Percentiles rank a stretch among this genome's conserved stretches.
These are phyloP conservation scores for Larix kaempferi DNA, from an alignment of 75 land plant genomes.

Conservation along the genomic window DNA sequence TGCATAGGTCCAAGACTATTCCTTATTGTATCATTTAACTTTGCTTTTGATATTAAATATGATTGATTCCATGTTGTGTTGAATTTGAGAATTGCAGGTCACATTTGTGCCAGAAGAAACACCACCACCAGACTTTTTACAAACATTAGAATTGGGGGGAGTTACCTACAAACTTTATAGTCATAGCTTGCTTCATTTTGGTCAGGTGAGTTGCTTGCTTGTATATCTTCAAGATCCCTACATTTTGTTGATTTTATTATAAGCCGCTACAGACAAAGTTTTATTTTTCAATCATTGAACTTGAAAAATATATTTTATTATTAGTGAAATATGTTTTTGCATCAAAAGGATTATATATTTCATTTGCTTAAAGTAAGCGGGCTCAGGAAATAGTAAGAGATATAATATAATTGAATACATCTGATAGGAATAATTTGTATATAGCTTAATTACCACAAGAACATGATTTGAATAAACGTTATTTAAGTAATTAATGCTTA, in stretches of 20 bases:
- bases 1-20: too few species aligned
- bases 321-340: not conserved
- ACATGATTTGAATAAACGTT: too few species aligned
- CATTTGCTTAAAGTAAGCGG: not conserved
- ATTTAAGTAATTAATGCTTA: too few species aligned
- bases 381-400: not conserved
- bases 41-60: conserved; percentile 1
- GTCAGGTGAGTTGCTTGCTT: conserved; percentile 56
- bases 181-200: conserved; percentile 92
- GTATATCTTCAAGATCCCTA: not conserved
- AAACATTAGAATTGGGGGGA: conserved; percentile 58
- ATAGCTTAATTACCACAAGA: too few species aligned
- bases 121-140: conserved; percentile 61
- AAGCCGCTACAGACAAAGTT: not conserved
- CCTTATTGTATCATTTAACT: too few species aligned
- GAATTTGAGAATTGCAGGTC: conserved; percentile 41
- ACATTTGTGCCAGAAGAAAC: conserved; percentile 76
- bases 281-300: too few species aligned
- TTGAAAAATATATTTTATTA: not conserved
- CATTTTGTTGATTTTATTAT: not conserved
- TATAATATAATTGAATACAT: not conserved
- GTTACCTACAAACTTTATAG: conserved; percentile 73
- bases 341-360: not conserved
- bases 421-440: not conserved
- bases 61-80: conserved; percentile 8